Base-by-base conservation (phyloP, 495 filamentous ascomycete species). In the Talaromyces borbonicus region DNA sequence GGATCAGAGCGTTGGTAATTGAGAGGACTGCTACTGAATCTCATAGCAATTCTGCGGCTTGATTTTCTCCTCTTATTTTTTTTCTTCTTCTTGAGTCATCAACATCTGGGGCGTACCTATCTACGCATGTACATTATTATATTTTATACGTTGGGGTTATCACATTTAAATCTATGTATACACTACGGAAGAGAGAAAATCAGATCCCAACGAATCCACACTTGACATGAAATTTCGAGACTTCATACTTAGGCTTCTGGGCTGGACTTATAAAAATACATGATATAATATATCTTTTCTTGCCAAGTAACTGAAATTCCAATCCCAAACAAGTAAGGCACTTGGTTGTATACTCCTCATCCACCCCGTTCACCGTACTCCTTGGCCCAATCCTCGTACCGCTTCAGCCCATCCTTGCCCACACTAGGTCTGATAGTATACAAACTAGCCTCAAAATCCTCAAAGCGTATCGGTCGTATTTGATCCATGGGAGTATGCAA, bases 311-410 rank as follows among this genome's bases (percentile, higher is more conserved):
- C 29, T 5, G 32, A 16, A 36, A 16, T 3, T 18, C 15, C 14
- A n/a, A n/a, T n/a, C n/a, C n/a, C n/a, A n/a, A n/a, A n/a, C n/a
- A n/a, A n/a, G n/a, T n/a, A n/a, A n/a, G n/a, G n/a, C n/a, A n/a
- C n/a, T n/a, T n/a, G n/a, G n/a, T n/a, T n/a, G n/a, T n/a, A 22
- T 25, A 25, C 1, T n/a, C 5, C 26, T 43, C 40, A 90, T 5
- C 87, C 88, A 31, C 89, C 92, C 31, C 92, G 68, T 61, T 98
- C 92, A 25, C 92, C 92, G 70, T 89, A 98, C 58, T 90, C 81
- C 60, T 57, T 81, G 8, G 93, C 89, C 92, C 92, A 99, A 38
- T 94, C 84, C 61, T 97, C 92, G 60, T 90, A 97, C 58, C 81
- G 71, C 56, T 83, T 79, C 8, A 99, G 62, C 2, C 93, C 87